Percentiles rank a stretch among this genome's conserved stretches.
Evolutionary conservation across 495 filamentous ascomycete genomes (phyloP).

Genomic region (Pyronema omphalodes): DNA sequence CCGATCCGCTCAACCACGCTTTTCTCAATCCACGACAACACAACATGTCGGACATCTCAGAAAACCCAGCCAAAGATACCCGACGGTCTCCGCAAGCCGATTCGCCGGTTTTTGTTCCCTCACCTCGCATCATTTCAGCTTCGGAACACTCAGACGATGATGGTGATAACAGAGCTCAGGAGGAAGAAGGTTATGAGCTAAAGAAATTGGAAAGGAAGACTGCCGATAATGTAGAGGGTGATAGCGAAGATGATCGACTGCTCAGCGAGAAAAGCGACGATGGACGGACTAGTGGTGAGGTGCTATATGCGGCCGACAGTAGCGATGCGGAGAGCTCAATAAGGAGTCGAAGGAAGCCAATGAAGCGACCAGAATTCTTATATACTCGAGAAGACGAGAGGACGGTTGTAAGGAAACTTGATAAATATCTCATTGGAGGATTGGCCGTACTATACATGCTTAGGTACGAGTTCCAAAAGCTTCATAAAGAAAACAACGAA

Average conservation of each 20-base stretch:
- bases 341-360: slow-evolving; percentile 5
- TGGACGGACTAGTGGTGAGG: slow-evolving; percentile 7
- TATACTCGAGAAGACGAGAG: slow-evolving; percentile 63
- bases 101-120: background rate
- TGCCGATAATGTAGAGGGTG: background rate
- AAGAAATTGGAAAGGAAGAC: background rate
- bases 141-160: background rate
- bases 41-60: background rate
- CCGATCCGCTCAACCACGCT: too few species aligned
- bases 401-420: slow-evolving; percentile 52
- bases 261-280: slow-evolving; percentile 5
- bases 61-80: background rate
- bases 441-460: slow-evolving; percentile 67
- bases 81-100: background rate
- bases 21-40: too few species aligned
- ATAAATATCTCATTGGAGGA: slow-evolving; percentile 58
- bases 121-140: background rate
- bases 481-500: slow-evolving; percentile 30
- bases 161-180: background rate
- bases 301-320: slow-evolving; percentile 19
- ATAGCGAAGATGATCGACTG: slow-evolving; percentile 6
- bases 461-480: slow-evolving; percentile 12
- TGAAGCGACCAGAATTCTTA: slow-evolving; percentile 21
- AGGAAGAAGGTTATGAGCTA: slow-evolving; percentile 2
- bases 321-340: slow-evolving; percentile 7